Conservation (phyloP, 768 basidiomycete species). For the Gymnopilus junonius region DNA sequence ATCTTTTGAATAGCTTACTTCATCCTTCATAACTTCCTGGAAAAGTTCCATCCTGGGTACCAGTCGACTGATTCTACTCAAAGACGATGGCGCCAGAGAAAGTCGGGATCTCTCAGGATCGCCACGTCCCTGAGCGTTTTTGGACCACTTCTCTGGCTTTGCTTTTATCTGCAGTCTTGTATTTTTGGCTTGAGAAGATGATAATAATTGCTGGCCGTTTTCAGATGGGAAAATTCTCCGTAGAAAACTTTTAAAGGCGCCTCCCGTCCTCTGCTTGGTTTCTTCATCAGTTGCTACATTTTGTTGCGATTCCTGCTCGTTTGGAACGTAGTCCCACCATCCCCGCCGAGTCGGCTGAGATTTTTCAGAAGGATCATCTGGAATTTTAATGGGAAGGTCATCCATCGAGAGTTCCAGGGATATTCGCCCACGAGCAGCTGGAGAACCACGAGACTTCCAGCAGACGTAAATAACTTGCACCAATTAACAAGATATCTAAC, state of each 20-base stretch:
- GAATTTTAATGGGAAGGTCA: constrained; percentile 38
- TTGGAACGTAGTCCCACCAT: constrained; percentile 62
- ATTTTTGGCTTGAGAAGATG: background rate
- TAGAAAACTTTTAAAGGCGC: constrained; percentile 6
- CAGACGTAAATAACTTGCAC: constrained; percentile 56
- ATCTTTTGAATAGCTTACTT: constrained; percentile 43
- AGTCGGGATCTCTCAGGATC: constrained; percentile 7
- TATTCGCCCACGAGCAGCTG: constrained; percentile 57
- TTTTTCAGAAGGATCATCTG: constrained; percentile 25
- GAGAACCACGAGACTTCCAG: constrained; percentile 54
- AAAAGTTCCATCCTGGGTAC: constrained; percentile 59
- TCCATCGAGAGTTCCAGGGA: constrained; percentile 53
- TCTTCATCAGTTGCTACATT: background rate
- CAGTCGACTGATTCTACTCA: constrained; percentile 50
- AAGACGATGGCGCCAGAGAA: constrained; percentile 26
- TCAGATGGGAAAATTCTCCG: background rate
- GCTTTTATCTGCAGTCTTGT: background rate
- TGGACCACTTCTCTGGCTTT: background rate
- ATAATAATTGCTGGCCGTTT: background rate
- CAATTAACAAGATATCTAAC: background rate
- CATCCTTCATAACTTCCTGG: constrained; percentile 61
- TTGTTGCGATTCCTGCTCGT: constrained; percentile 16
- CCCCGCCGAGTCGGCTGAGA: constrained; percentile 37
- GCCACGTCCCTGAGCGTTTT: background rate
- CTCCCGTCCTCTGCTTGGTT: background rate